Evolutionary conservation across 2,329 filamentous ascomycete species (phyloP).

Genomic region (Erysiphe pulchra): DNA sequence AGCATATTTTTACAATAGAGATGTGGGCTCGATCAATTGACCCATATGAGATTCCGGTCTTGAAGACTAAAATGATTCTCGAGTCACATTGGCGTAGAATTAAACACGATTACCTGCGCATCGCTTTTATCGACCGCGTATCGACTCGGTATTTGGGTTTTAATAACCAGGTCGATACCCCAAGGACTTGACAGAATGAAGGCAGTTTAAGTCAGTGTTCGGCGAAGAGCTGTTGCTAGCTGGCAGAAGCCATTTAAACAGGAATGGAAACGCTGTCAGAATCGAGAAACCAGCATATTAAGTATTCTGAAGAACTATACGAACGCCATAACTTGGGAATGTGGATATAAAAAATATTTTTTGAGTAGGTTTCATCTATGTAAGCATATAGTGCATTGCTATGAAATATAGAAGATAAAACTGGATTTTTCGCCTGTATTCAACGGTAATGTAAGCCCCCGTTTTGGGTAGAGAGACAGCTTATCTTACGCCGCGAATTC

Average conservation of each 20-base stretch:
- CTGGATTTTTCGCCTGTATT: neutral
- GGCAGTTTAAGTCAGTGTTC: neutral
- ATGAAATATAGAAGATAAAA: neutral
- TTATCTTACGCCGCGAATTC: neutral
- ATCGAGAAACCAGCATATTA: neutral
- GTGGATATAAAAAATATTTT: neutral
- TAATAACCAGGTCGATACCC: neutral
- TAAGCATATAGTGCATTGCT: neutral
- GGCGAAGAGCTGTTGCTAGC: neutral
- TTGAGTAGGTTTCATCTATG: neutral
- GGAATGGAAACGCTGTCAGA: neutral
- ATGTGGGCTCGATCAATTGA: neutral
- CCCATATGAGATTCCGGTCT: neutral
- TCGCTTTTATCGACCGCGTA: neutral
- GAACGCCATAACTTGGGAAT: neutral
- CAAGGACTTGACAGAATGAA: neutral
- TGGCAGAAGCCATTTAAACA: neutral
- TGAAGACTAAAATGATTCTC: neutral
- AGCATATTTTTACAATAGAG: neutral
- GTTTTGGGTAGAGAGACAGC: neutral
- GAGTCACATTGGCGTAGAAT: neutral
- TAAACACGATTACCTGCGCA: neutral
- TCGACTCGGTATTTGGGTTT: neutral
- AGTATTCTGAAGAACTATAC: neutral
- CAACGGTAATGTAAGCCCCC: neutral